Evolutionary conservation across 805 yeast species (phyloP).

Genomic region (Myxozyma neotropica): DNA sequence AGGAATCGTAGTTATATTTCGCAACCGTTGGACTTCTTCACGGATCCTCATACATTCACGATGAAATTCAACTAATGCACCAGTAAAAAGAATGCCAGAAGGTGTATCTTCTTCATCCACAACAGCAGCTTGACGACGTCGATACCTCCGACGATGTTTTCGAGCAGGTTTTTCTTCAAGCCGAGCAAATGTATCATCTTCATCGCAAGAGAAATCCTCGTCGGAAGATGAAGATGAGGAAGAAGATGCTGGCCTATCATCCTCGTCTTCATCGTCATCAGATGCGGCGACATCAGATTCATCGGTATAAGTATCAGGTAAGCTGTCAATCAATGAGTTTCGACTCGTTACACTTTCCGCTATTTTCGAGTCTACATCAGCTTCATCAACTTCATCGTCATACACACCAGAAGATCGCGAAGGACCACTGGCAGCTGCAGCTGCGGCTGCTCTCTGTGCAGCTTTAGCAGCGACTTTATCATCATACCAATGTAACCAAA

Average conservation of each 20-base stretch:
- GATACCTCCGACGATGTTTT: not conserved
- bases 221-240: not conserved
- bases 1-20: conserved; percentile 25
- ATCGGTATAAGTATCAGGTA: conserved; percentile 22
- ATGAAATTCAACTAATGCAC: conserved; percentile 24
- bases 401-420: conserved; percentile 2
- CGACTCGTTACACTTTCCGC: not conserved
- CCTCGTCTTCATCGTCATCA: conserved; percentile 14
- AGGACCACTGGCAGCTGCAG: conserved; percentile 1
- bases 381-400: not conserved
- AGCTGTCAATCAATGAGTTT: not conserved
- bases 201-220: conserved; percentile 2
- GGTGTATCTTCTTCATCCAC: conserved; percentile 21
- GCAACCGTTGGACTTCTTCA: conserved; percentile 19
- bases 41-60: conserved; percentile 31
- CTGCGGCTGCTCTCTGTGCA: conserved; percentile 16
- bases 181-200: conserved; percentile 9
- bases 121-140: not conserved
- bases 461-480: conserved; percentile 8
- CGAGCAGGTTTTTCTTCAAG: not conserved
- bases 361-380: not conserved
- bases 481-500: conserved; percentile 35
- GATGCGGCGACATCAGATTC: conserved; percentile 4
- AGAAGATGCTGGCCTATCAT: conserved; percentile 6
- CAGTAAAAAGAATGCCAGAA: conserved; percentile 17